Evolutionary conservation across 805 yeast species (phyloP).

Genomic region (Cyberlindnera xylosilytica): DNA sequence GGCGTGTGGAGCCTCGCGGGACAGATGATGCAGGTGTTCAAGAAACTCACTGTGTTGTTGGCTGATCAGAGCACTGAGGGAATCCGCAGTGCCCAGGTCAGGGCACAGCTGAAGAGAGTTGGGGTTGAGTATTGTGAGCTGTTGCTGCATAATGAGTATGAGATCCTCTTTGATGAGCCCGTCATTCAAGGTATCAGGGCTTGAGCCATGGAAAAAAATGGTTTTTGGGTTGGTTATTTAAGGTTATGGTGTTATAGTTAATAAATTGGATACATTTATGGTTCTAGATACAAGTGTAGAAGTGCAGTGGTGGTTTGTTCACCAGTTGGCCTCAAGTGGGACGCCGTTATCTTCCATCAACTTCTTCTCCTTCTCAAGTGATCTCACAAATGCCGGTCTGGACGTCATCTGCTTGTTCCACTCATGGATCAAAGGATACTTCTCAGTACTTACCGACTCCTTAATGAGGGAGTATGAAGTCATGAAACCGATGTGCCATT

Average conservation of each 20-base stretch:
- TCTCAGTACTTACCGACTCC: not conserved
- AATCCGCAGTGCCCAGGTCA: constrained; percentile 23
- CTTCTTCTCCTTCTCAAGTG: not conserved
- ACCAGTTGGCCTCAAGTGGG: not conserved
- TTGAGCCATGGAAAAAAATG: no score
- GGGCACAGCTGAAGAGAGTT: constrained; percentile 40
- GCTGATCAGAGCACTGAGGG: not conserved
- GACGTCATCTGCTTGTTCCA: not conserved
- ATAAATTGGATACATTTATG: no score
- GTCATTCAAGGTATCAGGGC: constrained; percentile 1
- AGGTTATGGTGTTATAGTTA: no score
- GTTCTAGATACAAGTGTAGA: no score
- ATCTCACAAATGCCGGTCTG: not conserved
- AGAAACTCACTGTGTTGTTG: constrained; percentile 30
- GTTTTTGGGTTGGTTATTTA: no score
- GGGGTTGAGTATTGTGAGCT: constrained; percentile 44
- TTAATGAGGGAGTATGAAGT: not conserved
- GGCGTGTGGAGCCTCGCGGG: constrained; percentile 45
- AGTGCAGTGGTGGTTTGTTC: no score
- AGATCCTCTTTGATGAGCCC: constrained; percentile 28
- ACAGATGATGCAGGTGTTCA: constrained; percentile 41
- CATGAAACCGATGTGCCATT: not conserved
- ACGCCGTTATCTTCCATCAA: not conserved
- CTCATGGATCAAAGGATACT: not conserved
- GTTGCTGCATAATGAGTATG: constrained; percentile 41